Conservation (phyloP, 192 early-diverging fungal genomes). For the Podila epicladia region DNA sequence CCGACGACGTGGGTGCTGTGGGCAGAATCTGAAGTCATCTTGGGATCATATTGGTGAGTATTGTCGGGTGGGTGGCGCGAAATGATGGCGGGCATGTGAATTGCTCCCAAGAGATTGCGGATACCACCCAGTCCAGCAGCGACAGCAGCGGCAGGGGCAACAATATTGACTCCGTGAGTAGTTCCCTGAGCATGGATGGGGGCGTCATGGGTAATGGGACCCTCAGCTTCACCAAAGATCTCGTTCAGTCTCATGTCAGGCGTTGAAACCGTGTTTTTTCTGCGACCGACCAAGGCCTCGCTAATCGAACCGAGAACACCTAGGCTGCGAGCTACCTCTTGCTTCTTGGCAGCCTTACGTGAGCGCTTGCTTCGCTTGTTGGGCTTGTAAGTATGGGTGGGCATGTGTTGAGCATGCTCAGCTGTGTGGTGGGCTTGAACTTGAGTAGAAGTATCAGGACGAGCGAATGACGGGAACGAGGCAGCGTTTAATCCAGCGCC, state of each 20-base stretch:
- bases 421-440: neutral
- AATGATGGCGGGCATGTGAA: neutral
- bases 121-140: conserved; percentile 7
- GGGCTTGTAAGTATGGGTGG: neutral
- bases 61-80: neutral
- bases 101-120: neutral
- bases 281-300: conserved; percentile 23
- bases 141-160: neutral
- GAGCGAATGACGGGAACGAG: neutral
- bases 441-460: neutral
- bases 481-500: neutral
- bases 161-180: no score
- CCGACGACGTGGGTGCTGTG: neutral
- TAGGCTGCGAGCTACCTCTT: neutral
- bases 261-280: conserved; percentile 20
- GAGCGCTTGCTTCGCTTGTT: conserved; percentile 20
- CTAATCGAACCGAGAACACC: conserved; percentile 23
- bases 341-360: conserved; percentile 31
- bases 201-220: neutral
- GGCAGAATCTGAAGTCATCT: neutral
- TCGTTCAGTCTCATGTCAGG: conserved; percentile 28
- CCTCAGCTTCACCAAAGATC: conserved; percentile 11
- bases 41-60: neutral
- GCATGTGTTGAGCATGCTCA: neutral
- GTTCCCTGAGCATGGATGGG: neutral